These are phyloP conservation scores for Solanum phureja DNA, from an alignment of 257 asterid species.

Conservation along the genomic window DNA sequence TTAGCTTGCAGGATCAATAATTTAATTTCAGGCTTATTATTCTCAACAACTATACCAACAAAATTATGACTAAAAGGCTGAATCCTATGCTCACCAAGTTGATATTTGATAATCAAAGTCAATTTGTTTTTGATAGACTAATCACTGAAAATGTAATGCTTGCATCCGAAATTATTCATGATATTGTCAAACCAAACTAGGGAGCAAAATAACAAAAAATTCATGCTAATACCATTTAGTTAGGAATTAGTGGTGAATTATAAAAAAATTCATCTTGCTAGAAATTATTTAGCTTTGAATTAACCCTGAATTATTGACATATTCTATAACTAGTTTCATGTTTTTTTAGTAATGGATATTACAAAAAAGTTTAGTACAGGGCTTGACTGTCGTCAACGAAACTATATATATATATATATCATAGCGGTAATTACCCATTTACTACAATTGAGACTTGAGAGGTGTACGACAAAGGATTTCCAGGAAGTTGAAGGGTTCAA, in stretches of 20 bases:
- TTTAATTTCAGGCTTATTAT: no score
- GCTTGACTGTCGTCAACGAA: neutral
- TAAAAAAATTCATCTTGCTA: neutral
- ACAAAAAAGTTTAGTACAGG: neutral
- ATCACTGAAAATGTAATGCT: no score
- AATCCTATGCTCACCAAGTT: neutral
- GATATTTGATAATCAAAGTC: no score
- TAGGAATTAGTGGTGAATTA: neutral
- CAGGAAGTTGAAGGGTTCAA: neutral
- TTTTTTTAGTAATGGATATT: neutral
- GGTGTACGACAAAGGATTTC: neutral
- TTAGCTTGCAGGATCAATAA: no score
- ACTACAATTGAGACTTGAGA: neutral
- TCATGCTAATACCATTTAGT: neutral
- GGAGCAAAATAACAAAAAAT: neutral
- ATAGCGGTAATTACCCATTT: neutral
- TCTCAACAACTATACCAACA: no score
- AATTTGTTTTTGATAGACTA: no score
- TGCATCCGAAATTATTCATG: neutral
- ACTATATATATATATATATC: neutral
- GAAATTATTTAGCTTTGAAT: no score
- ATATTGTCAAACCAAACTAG: neutral
- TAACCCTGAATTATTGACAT: neutral
- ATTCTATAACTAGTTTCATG: no score
- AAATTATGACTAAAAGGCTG: neutral